Evolutionary conservation across 768 basidiomycete species (phyloP).

Genomic region (Suillus placidus): DNA sequence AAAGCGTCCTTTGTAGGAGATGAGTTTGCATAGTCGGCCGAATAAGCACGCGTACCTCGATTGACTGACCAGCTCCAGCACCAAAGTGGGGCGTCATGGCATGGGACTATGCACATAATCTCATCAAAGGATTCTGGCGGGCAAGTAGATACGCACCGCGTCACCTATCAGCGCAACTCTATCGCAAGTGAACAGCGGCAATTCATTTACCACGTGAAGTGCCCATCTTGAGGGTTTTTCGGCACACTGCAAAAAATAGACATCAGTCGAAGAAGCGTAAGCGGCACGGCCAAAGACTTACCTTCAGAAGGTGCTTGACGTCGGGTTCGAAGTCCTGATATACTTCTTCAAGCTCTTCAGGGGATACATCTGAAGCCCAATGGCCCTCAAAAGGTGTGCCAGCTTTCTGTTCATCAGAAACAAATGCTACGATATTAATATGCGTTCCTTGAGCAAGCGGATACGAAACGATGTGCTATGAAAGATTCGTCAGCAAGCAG

Average conservation of each 20-base stretch:
- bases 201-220: conserved; percentile 43
- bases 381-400: conserved; percentile 36
- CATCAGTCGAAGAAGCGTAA: background rate
- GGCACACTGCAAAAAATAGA: conserved; percentile 31
- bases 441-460: conserved; percentile 40
- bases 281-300: conserved; percentile 7
- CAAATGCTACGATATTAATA: conserved; percentile 39
- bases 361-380: conserved; percentile 31
- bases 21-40: no score
- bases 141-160: conserved; percentile 35
- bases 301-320: conserved; percentile 32
- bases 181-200: conserved; percentile 42
- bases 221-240: conserved; percentile 46
- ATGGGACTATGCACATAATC: conserved; percentile 17
- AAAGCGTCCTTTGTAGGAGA: conserved; percentile 24
- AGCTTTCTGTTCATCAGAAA: conserved; percentile 30
- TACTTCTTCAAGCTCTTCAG: conserved; percentile 35
- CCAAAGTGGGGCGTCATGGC: conserved; percentile 30
- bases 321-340: conserved; percentile 43
- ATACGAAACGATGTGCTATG: conserved; percentile 43
- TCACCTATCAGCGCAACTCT: conserved; percentile 53
- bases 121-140: background rate
- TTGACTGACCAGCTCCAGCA: conserved; percentile 31
- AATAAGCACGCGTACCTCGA: conserved; percentile 19
- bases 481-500: background rate